A percentile compares a stretch with the other conserved stretches of the same genome.
These are phyloP conservation scores for Malassezia sympodialis DNA, from an alignment of 1,284 basidiomycete species.

Conservation along the genomic window DNA sequence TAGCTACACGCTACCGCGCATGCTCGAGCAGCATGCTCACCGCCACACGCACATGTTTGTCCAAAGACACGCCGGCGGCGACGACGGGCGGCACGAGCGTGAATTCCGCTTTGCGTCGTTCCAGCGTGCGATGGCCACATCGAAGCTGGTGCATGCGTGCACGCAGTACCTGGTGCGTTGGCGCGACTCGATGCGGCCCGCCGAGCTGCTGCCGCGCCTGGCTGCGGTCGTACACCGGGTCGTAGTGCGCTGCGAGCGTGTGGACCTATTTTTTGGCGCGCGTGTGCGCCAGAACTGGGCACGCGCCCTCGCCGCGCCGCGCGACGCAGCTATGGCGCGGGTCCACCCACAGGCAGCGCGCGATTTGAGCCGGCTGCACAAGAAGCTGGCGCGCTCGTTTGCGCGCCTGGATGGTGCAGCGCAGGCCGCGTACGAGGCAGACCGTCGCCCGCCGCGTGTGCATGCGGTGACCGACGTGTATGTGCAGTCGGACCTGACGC, in stretches of 20 bases:
- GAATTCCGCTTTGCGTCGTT: constrained; percentile 41
- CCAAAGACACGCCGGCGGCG: constrained; percentile 23
- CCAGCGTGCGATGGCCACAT: constrained; percentile 35
- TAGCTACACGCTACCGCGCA: constrained; percentile 36
- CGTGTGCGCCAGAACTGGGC: constrained; percentile 22
- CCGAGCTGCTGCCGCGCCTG: constrained; percentile 33
- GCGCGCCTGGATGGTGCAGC: constrained; percentile 34
- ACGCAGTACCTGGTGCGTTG: constrained; percentile 36
- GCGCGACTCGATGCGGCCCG: constrained; percentile 27
- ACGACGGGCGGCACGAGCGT: constrained; percentile 25
- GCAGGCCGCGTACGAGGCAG: constrained; percentile 29
- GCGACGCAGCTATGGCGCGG: constrained; percentile 22
- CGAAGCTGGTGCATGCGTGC: constrained; percentile 33
- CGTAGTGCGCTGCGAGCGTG: constrained; percentile 33
- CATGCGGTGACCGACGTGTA: constrained; percentile 22
- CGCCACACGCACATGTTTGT: constrained; percentile 43
- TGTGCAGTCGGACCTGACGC: constrained; percentile 26
- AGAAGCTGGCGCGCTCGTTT: constrained; percentile 34
- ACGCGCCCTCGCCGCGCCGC: constrained; percentile 16
- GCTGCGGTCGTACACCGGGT: constrained; percentile 40
- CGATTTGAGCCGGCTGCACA: constrained; percentile 34
- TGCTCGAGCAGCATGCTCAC: constrained; percentile 39
- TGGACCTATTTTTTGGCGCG: constrained; percentile 30
- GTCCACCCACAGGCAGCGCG: constrained; percentile 16
- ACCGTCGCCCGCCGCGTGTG: constrained; percentile 23